A percentile compares a stretch with the other conserved stretches of the same genome.
These are phyloP conservation scores for Barnettozyma siamensis DNA, from an alignment of 805 yeast genomes.

Conservation along the genomic window DNA sequence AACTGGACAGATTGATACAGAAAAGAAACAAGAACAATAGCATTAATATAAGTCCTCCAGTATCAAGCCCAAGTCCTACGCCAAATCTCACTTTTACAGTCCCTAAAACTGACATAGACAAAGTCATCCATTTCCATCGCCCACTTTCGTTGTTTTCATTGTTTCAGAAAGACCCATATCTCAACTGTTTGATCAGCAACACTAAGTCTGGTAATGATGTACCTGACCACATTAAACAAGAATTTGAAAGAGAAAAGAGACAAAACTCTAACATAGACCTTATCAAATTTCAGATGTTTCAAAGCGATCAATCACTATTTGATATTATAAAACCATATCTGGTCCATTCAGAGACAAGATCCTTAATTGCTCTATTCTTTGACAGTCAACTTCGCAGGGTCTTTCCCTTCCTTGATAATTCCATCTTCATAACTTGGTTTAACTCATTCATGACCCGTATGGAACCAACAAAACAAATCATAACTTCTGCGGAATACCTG, in stretches of 20 bases:
- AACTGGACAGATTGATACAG: background rate
- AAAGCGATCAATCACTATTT: background rate
- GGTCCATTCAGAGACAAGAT: background rate
- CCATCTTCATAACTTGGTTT: constrained; percentile 5
- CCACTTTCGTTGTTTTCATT: constrained; percentile 7
- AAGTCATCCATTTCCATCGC: background rate
- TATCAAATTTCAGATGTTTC: constrained; percentile 1
- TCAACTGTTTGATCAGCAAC: constrained; percentile 2
- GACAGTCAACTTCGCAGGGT: constrained; percentile 1
- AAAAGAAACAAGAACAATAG: background rate
- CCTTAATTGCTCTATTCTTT: constrained; percentile 2
- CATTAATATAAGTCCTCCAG: background rate
- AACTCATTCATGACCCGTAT: background rate
- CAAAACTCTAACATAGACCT: constrained; percentile 3
- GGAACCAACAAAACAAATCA: constrained; percentile 3
- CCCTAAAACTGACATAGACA: background rate
- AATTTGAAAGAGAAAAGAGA: constrained; percentile 7
- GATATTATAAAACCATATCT: constrained; percentile 3
- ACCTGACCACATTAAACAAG: constrained; percentile 3
- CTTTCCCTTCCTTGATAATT: constrained; percentile 9
- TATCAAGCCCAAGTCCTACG: too few species aligned
- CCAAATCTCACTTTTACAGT: too few species aligned
- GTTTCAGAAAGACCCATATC: constrained; percentile 5
- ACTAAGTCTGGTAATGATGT: background rate
- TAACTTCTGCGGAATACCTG: constrained; percentile 4